Percentiles rank a stretch among this genome's conserved stretches.
phyloP scores from a whole-genome alignment of 805 yeast species.

The Kluyveromyces siamensis region DNA sequence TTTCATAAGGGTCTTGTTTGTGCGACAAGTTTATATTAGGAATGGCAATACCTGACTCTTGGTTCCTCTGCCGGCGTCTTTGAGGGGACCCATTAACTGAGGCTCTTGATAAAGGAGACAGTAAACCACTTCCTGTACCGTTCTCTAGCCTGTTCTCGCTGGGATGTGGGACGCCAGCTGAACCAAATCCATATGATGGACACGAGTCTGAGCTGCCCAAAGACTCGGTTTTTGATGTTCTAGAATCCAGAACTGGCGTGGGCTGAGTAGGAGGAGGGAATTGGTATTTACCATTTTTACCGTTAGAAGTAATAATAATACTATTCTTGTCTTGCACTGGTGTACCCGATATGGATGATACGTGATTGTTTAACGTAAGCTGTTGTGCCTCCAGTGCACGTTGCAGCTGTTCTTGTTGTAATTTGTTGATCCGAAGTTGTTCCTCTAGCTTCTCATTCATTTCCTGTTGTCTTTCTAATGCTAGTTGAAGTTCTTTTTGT shows the following conservation, averaged over 20 bases:
- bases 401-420: conserved; percentile 24
- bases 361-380: conserved; percentile 3
- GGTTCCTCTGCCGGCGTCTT: conserved; percentile 3
- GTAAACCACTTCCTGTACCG: conserved; percentile 1
- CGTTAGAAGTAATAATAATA: conserved; percentile 25
- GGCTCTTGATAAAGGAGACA: conserved; percentile 14
- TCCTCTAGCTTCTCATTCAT: conserved; percentile 22
- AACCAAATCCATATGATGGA: neutral
- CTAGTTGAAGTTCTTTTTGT: conserved; percentile 21
- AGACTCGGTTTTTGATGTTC: neutral
- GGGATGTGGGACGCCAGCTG: neutral
- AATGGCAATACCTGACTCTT: neutral
- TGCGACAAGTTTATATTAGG: neutral
- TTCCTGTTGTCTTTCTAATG: conserved; percentile 23
- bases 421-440: conserved; percentile 20
- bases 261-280: conserved; percentile 24
- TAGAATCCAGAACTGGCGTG: neutral
- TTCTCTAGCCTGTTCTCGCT: neutral
- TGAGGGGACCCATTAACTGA: conserved; percentile 21
- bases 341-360: neutral
- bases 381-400: conserved; percentile 19
- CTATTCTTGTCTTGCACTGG: conserved; percentile 7
- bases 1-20: conserved; percentile 1
- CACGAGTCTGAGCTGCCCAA: neutral
- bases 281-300: conserved; percentile 24